These are phyloP conservation scores for Lasiodiplodia theobromae DNA, from an alignment of 2,329 filamentous ascomycete genomes.

Conservation along the genomic window DNA sequence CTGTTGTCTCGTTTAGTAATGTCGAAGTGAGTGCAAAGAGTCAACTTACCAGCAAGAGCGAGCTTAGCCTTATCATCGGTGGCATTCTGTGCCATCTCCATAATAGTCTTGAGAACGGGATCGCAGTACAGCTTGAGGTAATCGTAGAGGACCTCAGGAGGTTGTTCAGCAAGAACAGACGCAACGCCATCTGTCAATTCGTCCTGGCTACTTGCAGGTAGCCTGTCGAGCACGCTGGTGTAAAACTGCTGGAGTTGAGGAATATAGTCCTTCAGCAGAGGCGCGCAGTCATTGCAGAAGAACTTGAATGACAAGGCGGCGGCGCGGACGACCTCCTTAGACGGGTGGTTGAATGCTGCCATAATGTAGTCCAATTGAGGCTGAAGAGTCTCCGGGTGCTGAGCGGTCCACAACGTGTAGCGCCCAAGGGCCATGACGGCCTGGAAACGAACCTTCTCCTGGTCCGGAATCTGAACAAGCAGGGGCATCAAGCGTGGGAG, in stretches of 20 bases:
- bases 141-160: constrained; percentile 78
- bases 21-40: constrained; percentile 3
- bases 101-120: constrained; percentile 83
- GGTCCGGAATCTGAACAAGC: constrained; percentile 90
- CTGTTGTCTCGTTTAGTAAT: constrained; percentile 50
- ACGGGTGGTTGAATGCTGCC: constrained; percentile 85
- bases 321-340: constrained; percentile 88
- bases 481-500: constrained; percentile 91
- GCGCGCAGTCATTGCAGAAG: constrained; percentile 93
- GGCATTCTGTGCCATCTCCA: constrained; percentile 85
- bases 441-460: constrained; percentile 98
- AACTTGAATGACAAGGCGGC: constrained; percentile 95
- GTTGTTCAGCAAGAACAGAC: constrained; percentile 87
- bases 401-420: constrained; percentile 97
- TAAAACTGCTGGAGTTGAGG: constrained; percentile 91
- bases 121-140: constrained; percentile 93
- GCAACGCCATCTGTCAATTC: constrained; percentile 97
- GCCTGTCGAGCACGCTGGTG: constrained; percentile 82
- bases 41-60: constrained; percentile 76
- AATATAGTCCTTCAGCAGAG: constrained; percentile 83
- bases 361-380: constrained; percentile 96
- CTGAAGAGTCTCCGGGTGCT: constrained; percentile 90
- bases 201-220: constrained; percentile 87
- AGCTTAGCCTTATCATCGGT: constrained; percentile 83
- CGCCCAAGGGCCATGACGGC: constrained; percentile 96